Evolutionary conservation across 2,329 filamentous ascomycete species (phyloP).

Genomic region (Mollisiaceae sp.): DNA sequence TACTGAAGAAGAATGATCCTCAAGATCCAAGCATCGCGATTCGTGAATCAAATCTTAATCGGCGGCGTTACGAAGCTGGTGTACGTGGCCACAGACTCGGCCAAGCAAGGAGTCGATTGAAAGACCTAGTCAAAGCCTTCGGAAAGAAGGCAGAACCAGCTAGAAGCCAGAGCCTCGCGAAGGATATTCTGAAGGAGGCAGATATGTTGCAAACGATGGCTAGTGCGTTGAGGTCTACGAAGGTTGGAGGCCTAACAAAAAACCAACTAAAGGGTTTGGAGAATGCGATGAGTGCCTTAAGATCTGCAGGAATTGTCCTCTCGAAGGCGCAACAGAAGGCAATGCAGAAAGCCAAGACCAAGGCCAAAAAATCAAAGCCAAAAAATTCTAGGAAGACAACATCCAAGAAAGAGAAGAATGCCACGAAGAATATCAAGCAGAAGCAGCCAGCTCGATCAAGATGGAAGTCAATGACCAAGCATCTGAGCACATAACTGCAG

Average conservation of each 20-base stretch:
- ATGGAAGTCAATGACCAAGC: not conserved
- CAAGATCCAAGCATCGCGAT: not conserved
- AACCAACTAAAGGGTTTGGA: too few relatives aligned
- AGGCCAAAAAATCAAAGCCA: not conserved
- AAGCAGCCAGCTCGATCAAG: not conserved
- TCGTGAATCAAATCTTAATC: not conserved
- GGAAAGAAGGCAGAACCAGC: too few relatives aligned
- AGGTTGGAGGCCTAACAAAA: too few relatives aligned
- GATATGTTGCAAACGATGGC: too few relatives aligned
- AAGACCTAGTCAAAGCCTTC: too few relatives aligned
- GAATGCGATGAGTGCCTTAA: too few relatives aligned
- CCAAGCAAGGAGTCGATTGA: too few relatives aligned
- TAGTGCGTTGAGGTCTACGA: too few relatives aligned
- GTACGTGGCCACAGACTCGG: too few relatives aligned
- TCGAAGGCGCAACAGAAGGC: not conserved
- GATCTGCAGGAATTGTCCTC: too few relatives aligned
- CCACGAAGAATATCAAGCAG: not conserved
- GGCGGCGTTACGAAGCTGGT: not conserved
- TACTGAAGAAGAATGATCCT: not conserved
- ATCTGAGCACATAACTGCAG: not conserved
- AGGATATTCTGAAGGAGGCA: too few relatives aligned
- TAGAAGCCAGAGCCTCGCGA: too few relatives aligned
- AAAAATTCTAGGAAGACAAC: not conserved
- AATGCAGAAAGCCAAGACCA: not conserved
- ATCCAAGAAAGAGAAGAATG: not conserved